Evolutionary conservation across 2,329 filamentous ascomycete genomes (phyloP).

Genomic region (Pseudocercospora cruenta): DNA sequence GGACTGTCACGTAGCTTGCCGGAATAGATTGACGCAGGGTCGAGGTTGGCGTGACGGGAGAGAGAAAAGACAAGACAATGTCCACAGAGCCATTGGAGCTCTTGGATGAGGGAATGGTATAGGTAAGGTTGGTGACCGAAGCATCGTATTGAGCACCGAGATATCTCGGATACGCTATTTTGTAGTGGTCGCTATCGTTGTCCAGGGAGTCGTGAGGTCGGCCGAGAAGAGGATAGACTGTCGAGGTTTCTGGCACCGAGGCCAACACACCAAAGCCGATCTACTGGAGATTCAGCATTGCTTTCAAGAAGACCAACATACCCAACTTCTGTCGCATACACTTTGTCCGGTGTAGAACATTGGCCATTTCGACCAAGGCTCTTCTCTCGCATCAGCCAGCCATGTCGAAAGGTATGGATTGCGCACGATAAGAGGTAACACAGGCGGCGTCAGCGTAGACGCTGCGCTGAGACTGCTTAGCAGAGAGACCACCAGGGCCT

Average conservation of each 20-base stretch:
- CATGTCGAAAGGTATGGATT: conserved; percentile 57
- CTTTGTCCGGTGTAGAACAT: conserved; percentile 79
- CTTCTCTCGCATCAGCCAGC: conserved; percentile 68
- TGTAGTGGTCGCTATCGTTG: conserved; percentile 53
- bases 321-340: conserved; percentile 43
- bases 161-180: conserved; percentile 62
- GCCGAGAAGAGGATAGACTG: conserved; percentile 67
- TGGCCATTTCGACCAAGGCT: conserved; percentile 82
- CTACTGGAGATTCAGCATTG: conserved; percentile 37
- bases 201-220: conserved; percentile 66
- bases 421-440: conserved; percentile 55
- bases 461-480: conserved; percentile 42
- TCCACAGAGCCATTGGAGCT: conserved; percentile 47
- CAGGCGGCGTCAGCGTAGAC: conserved; percentile 59
- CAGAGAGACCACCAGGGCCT: conserved; percentile 30
- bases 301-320: neutral
- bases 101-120: conserved; percentile 56
- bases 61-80: conserved; percentile 69
- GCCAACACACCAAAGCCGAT: conserved; percentile 67
- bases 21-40: conserved; percentile 79
- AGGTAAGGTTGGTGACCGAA: conserved; percentile 71
- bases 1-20: conserved; percentile 75
- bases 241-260: conserved; percentile 61
- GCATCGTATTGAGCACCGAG: conserved; percentile 68
- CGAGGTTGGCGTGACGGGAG: conserved; percentile 79